Evolutionary conservation across 768 basidiomycete species (phyloP), one percentile per base, ranked within the genome.

Genomic region (Boletus insuetus): DNA sequence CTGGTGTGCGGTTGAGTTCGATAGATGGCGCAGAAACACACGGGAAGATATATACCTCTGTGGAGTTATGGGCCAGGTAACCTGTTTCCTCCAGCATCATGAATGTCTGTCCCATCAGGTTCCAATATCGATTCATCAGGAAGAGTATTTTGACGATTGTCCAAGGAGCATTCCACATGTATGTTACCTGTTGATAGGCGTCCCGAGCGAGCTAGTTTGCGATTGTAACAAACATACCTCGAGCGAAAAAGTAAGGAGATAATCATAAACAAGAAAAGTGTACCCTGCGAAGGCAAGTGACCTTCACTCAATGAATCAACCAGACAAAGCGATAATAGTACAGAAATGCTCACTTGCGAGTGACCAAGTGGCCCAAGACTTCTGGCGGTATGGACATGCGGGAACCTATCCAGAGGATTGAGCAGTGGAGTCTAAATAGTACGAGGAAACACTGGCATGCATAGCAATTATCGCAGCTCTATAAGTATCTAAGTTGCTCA

Each of bases 221-320:
- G 19, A 17, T 6, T 7, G 26, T 19, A 11, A 17, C 12, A 46
- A 10, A 60, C 62, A 12, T 31, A 66, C 68, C 56, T 72, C 70
- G 52, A 65, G 56, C 13, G 52, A 29, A 39, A 69, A 7, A 17
- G 70, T 72, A 1, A 69, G 46, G 44, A 70, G 13, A 49, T 68
- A 62, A 35, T 69, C 68, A 19, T 69, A 68, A 8, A 61, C 38
- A 6, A 69, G 65, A 3, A 70, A 37, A 17, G 65, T 45, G 22
- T 45, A 40, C 20, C 68, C 69, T 43, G 62, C 46, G 43, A 66
- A 32, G 22, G 58, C 47, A 34, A 39, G 42, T 2, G 31, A 1
- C 43, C 66, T 68, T 29, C 4, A 19, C 10, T 0, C 6, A 39
- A 1, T 19, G 38, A 19, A 39, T 64, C 19, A 43, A 20, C 19